Evolutionary conservation across 1,284 basidiomycete genomes (phyloP).

Genomic region (Microbotryum lychnidis-dioicae): DNA sequence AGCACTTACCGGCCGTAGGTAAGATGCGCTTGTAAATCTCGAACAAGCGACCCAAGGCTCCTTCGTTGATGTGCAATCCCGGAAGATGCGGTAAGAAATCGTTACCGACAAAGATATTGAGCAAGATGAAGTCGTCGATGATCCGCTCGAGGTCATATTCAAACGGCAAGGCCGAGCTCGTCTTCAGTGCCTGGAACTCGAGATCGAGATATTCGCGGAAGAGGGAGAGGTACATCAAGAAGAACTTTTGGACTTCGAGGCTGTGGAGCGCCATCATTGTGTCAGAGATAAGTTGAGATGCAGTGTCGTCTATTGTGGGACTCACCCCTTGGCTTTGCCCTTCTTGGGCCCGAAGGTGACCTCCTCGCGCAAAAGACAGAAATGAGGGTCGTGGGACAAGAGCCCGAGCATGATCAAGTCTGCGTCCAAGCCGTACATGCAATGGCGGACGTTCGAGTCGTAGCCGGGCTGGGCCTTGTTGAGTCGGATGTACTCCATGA

Average conservation of each 20-base stretch:
- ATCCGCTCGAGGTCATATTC: constrained; percentile 77
- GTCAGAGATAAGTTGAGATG: constrained; percentile 1
- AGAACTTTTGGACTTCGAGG: constrained; percentile 83
- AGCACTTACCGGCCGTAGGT: constrained; percentile 59
- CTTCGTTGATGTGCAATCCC: constrained; percentile 95
- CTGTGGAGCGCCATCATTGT: constrained; percentile 41
- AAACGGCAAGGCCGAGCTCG: constrained; percentile 52
- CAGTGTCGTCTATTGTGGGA: constrained; percentile 32
- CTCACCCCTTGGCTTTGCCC: constrained; percentile 60
- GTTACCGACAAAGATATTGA: constrained; percentile 94
- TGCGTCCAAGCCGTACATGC: constrained; percentile 95
- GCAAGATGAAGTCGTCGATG: constrained; percentile 95
- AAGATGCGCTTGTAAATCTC: constrained; percentile 89
- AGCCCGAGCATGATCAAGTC: constrained; percentile 98
- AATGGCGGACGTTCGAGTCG: constrained; percentile 88
- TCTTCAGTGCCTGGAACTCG: constrained; percentile 59
- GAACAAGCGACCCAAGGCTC: constrained; percentile 84
- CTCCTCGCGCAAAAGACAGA: constrained; percentile 93
- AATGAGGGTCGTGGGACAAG: constrained; percentile 96
- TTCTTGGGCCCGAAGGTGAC: constrained; percentile 88
- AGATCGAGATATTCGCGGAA: constrained; percentile 95
- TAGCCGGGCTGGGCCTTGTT: constrained; percentile 91
- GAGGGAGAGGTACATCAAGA: constrained; percentile 84
- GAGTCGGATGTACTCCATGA: constrained; percentile 97
- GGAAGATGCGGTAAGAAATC: constrained; percentile 96